Evolutionary conservation across 2,329 filamentous ascomycete species (phyloP).

Genomic region (Aspergillus jensenii): DNA sequence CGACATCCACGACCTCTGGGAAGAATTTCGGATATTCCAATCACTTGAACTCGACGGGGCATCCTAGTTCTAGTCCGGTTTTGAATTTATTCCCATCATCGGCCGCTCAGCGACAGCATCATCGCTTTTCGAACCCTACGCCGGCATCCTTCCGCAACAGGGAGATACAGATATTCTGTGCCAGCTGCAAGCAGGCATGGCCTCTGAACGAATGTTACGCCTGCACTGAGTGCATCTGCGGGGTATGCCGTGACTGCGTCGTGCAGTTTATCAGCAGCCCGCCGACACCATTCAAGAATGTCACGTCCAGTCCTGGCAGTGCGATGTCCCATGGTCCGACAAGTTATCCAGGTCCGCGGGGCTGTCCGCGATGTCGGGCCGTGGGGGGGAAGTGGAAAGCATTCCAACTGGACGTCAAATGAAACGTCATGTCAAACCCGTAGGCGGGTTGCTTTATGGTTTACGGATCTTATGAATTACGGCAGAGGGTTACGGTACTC

Average conservation of each 20-base stretch:
- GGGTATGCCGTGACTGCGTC: constrained; percentile 85
- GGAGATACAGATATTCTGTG: constrained; percentile 84
- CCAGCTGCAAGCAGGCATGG: constrained; percentile 77
- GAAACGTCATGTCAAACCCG: constrained; percentile 14
- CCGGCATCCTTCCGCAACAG: constrained; percentile 52
- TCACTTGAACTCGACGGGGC: constrained; percentile 66
- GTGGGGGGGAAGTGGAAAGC: constrained; percentile 50
- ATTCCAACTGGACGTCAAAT: constrained; percentile 50
- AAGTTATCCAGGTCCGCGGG: constrained; percentile 40
- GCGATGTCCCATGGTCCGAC: constrained; percentile 33
- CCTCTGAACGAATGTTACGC: constrained; percentile 82
- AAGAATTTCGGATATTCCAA: constrained; percentile 69
- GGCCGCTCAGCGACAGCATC: constrained; percentile 36
- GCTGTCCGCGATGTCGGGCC: constrained; percentile 47
- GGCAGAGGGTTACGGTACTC: constrained; percentile 21
- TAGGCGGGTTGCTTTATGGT: constrained; percentile 14
- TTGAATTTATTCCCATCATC: constrained; percentile 40
- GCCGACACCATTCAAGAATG: constrained; percentile 38
- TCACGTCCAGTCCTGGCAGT: constrained; percentile 33
- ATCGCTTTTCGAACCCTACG: constrained; percentile 49
- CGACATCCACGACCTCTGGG: constrained; percentile 49
- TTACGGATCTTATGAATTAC: constrained; percentile 33
- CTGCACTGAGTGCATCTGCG: constrained; percentile 94
- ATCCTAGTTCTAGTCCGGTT: constrained; percentile 62
- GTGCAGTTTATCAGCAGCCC: constrained; percentile 45